phyloP scores from a whole-genome alignment of 176 grass and related monocot genomes.

The Oryza punctata region DNA sequence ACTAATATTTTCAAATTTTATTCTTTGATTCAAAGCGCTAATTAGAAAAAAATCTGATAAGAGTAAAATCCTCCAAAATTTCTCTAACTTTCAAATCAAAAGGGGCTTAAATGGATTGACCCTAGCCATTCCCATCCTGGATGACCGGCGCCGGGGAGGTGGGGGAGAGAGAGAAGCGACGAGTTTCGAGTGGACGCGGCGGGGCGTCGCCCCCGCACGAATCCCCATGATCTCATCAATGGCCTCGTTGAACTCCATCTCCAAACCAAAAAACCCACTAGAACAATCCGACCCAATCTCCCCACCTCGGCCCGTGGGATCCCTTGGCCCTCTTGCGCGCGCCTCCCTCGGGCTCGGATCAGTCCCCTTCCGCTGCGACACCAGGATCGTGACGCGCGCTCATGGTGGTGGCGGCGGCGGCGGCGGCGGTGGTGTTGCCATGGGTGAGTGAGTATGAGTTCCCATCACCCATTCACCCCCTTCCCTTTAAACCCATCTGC shows the following conservation, averaged over 20 bases:
- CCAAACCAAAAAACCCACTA: background rate
- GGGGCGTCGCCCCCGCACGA: conserved; percentile 51
- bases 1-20: too few relatives aligned
- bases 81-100: too few relatives aligned
- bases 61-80: too few relatives aligned
- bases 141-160: background rate
- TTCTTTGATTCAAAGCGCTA: too few relatives aligned
- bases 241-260: conserved; percentile 20
- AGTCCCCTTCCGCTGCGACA: conserved; percentile 40
- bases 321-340: conserved; percentile 27
- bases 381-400: conserved; percentile 50
- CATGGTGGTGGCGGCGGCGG: conserved; percentile 40
- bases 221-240: conserved; percentile 57
- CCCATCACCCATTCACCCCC: background rate
- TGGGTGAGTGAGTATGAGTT: conserved; percentile 37
- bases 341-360: conserved; percentile 52
- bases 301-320: conserved; percentile 31
- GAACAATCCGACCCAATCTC: conserved; percentile 27
- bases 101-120: too few relatives aligned
- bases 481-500: conserved; percentile 3
- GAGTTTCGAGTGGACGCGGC: conserved; percentile 47
- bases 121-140: too few relatives aligned
- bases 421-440: conserved; percentile 18
- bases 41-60: too few relatives aligned
- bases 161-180: too few relatives aligned